A percentile compares a stretch with the other conserved stretches of the same genome.
Conservation (phyloP, 176 grass and related monocot genomes). For the Puccinellia tenuiflora region DNA sequence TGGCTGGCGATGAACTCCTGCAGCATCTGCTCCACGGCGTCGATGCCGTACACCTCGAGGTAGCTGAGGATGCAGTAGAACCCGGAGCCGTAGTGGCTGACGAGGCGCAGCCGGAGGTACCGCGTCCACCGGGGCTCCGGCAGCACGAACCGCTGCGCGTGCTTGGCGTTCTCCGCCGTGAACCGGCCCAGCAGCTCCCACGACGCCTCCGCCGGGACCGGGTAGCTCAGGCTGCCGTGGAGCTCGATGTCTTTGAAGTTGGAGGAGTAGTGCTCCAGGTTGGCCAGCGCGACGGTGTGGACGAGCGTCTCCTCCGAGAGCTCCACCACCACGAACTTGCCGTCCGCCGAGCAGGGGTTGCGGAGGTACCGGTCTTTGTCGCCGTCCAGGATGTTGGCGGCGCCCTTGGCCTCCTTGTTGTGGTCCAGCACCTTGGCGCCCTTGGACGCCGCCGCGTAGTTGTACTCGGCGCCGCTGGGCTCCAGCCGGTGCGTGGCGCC, state of each 20-base stretch:
- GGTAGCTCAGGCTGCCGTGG: constrained; percentile 69
- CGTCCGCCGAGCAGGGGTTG: constrained; percentile 70
- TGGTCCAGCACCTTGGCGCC: constrained; percentile 80
- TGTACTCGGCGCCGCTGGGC: constrained; percentile 64
- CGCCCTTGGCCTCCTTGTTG: constrained; percentile 89
- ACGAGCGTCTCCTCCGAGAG: constrained; percentile 87
- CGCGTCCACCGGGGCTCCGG: constrained; percentile 55
- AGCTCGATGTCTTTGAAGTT: constrained; percentile 67
- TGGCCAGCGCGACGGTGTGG: constrained; percentile 67
- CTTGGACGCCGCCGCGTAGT: constrained; percentile 76
- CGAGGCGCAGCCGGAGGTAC: constrained; percentile 70
- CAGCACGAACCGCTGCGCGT: constrained; percentile 72
- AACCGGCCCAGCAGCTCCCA: constrained; percentile 66
- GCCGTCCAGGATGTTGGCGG: constrained; percentile 54
- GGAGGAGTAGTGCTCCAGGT: constrained; percentile 94
- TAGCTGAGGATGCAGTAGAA: constrained; percentile 94
- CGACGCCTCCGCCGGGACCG: constrained; percentile 50
- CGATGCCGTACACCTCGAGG: constrained; percentile 67
- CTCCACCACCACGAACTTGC: constrained; percentile 75
- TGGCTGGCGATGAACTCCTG: constrained; percentile 62
- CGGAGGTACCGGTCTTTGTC: constrained; percentile 87
- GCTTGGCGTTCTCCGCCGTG: constrained; percentile 71
- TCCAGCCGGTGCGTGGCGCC: constrained; percentile 60
- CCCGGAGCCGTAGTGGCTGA: constrained; percentile 67
- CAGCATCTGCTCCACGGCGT: constrained; percentile 73